Conservation (phyloP, 345 rosid species). For the Citropsis articulata region DNA sequence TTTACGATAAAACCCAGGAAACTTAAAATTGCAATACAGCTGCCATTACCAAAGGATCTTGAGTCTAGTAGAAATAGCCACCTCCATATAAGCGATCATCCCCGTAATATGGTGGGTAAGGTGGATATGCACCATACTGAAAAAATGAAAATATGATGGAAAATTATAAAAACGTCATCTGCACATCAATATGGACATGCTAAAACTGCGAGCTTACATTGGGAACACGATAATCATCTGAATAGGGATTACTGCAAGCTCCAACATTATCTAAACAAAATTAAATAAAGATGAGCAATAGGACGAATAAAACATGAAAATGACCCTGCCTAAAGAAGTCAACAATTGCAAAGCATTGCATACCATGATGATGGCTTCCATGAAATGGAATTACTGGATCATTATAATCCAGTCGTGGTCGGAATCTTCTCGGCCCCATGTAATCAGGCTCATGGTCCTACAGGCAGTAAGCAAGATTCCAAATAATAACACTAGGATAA, state of each 20-base stretch:
- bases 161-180: slow-evolving; percentile 7
- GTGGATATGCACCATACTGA: slow-evolving; percentile 44
- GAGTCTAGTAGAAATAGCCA: slow-evolving; percentile 38
- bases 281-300: slow-evolving; percentile 16
- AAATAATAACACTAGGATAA: slow-evolving; percentile 3
- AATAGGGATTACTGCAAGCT: slow-evolving; percentile 32
- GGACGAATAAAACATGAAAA: not conserved
- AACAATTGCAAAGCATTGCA: not conserved
- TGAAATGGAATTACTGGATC: slow-evolving; percentile 34
- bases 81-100: slow-evolving; percentile 43
- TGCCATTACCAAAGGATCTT: slow-evolving; percentile 27
- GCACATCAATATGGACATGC: slow-evolving; percentile 1
- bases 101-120: slow-evolving; percentile 40
- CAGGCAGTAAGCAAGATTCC: slow-evolving; percentile 11
- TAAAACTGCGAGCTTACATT: slow-evolving; percentile 40
- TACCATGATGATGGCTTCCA: slow-evolving; percentile 47
- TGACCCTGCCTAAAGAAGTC: slow-evolving; percentile 2
- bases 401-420: slow-evolving; percentile 42
- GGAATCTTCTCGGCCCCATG: slow-evolving; percentile 31
- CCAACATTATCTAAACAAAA: slow-evolving; percentile 42
- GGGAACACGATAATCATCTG: slow-evolving; percentile 42
- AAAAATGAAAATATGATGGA: slow-evolving; percentile 12
- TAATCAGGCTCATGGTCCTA: slow-evolving; percentile 53
- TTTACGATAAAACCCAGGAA: not conserved
- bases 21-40: not conserved